Percentiles rank a stretch among this genome's conserved stretches.
phyloP scores from a whole-genome alignment of 495 filamentous ascomycete species.

The Hypoxylon subgilvum region DNA sequence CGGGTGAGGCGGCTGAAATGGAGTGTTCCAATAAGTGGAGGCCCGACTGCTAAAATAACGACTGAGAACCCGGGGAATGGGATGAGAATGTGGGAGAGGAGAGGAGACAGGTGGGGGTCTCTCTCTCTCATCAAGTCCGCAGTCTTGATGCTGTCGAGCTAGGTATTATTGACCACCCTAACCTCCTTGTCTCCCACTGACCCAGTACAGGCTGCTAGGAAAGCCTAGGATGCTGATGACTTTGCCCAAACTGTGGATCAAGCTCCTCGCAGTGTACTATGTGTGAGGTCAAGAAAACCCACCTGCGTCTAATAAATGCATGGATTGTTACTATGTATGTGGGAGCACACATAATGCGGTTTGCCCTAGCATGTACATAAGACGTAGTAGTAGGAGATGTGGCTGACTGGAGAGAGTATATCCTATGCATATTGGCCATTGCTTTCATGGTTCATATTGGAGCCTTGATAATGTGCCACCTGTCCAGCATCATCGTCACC shows the following conservation, averaged over 20 bases:
- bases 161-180: too few species aligned
- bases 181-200: too few species aligned
- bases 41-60: constrained; percentile 30
- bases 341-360: constrained; percentile 6
- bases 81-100: constrained; percentile 23
- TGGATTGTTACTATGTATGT: constrained; percentile 31
- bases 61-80: constrained; percentile 26
- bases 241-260: constrained; percentile 33
- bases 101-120: constrained; percentile 25
- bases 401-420: too few species aligned
- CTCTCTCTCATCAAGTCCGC: background rate
- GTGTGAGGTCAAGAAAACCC: constrained; percentile 29
- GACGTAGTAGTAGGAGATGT: too few species aligned
- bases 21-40: constrained; percentile 18
- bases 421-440: constrained; percentile 17
- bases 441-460: background rate
- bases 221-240: constrained; percentile 11
- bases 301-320: constrained; percentile 37
- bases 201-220: too few species aligned
- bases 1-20: constrained; percentile 37
- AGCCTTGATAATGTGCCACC: constrained; percentile 2
- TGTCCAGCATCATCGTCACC: background rate
- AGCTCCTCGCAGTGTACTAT: too few species aligned
- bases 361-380: constrained; percentile 8
- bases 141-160: background rate